Percentiles rank a stretch among this genome's conserved stretches.
Conservation (phyloP, 441 rosid species). For the Arabidopsis lyrata region DNA sequence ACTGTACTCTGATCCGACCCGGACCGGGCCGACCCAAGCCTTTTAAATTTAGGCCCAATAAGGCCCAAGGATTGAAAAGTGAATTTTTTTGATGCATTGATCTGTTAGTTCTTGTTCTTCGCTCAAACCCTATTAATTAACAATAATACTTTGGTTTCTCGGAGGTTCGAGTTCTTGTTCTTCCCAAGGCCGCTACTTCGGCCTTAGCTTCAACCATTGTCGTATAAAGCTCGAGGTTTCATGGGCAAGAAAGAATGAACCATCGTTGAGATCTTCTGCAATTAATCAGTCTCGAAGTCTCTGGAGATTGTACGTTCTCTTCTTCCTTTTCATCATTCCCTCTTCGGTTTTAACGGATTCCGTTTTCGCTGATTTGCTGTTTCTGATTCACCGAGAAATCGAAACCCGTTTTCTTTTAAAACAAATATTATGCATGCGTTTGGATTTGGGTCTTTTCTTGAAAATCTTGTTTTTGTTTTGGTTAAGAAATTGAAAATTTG, state of each 20-base stretch:
- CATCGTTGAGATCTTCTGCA: not conserved
- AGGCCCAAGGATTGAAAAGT: not conserved
- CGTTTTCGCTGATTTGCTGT: not conserved
- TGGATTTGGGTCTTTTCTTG: not conserved
- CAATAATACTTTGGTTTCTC: not conserved
- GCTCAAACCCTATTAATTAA: not conserved
- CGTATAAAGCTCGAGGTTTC: slow-evolving; percentile 3
- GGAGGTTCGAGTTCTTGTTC: not conserved
- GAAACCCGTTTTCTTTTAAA: not conserved
- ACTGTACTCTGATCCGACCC: not conserved
- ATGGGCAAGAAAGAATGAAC: not conserved
- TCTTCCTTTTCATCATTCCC: not conserved
- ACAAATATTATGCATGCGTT: not conserved
- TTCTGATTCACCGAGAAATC: not conserved
- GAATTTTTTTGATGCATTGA: not conserved
- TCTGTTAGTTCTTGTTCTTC: not conserved
- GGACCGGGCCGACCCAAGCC: not conserved
- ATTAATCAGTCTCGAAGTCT: not conserved
- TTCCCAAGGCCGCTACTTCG: slow-evolving; percentile 11
- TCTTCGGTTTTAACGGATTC: slow-evolving; percentile 2
- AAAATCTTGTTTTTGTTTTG: not conserved
- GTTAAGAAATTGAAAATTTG: too few relatives aligned
- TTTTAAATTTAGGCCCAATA: not conserved
- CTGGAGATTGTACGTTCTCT: slow-evolving; percentile 20
- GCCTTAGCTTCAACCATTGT: slow-evolving; percentile 12